phyloP scores from a whole-genome alignment of 2,329 filamentous ascomycete genomes.

The Hymenoscyphus fructigenus region DNA sequence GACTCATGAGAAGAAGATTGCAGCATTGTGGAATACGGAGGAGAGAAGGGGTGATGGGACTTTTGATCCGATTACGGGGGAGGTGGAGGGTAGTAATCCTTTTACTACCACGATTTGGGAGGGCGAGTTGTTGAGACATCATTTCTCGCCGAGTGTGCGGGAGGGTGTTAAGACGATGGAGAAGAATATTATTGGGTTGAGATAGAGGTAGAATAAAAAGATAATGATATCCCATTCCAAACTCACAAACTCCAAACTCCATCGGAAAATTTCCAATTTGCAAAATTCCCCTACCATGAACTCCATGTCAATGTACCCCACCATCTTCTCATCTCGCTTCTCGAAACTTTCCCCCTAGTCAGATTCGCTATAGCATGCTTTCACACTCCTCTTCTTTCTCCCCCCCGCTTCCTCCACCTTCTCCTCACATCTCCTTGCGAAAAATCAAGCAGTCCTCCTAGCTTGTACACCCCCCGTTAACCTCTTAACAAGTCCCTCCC shows the following conservation, averaged over 20 bases:
- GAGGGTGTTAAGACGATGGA: constrained; percentile 71
- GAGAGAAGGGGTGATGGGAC: constrained; percentile 88
- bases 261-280: no score
- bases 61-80: constrained; percentile 71
- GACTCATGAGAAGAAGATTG: constrained; percentile 78
- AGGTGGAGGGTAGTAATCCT: constrained; percentile 84
- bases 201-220: constrained; percentile 15
- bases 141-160: constrained; percentile 84
- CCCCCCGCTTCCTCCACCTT: not conserved
- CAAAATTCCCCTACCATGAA: not conserved
- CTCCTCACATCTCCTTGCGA: not conserved
- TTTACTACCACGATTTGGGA: constrained; percentile 93
- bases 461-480: not conserved
- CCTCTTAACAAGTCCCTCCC: constrained; percentile 1
- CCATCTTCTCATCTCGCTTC: no score
- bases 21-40: constrained; percentile 89
- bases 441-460: constrained; percentile 1
- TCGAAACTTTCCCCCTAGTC: no score
- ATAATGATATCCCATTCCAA: not conserved
- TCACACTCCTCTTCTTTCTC: not conserved
- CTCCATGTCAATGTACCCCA: not conserved
- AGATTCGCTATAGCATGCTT: no score
- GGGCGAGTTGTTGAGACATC: constrained; percentile 77
- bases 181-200: constrained; percentile 48
- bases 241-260: not conserved